phyloP scores from a whole-genome alignment of 805 yeast genomes.

The Crinitomyces ghanaensis region DNA sequence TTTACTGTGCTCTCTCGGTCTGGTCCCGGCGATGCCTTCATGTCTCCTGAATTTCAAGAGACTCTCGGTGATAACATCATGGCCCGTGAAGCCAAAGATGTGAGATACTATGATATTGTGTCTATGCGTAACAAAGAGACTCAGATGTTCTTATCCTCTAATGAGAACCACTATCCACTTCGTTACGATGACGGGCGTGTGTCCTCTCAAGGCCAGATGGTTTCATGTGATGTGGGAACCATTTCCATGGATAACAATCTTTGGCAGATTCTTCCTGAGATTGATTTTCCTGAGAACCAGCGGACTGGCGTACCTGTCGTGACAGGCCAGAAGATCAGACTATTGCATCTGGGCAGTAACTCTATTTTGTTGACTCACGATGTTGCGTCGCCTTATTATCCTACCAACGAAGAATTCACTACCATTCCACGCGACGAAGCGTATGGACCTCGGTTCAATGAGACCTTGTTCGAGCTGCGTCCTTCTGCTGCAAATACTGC shows the following conservation, averaged over 20 bases:
- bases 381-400: conserved; percentile 85
- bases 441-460: conserved; percentile 43
- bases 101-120: conserved; percentile 65
- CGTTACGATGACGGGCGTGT: conserved; percentile 95
- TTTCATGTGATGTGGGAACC: conserved; percentile 46
- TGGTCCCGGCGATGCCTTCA: conserved; percentile 92
- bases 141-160: conserved; percentile 73
- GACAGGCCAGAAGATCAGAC: conserved; percentile 65
- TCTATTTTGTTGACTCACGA: conserved; percentile 81
- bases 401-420: conserved; percentile 92
- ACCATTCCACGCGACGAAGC: conserved; percentile 56
- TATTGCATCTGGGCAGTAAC: conserved; percentile 71
- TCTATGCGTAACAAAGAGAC: conserved; percentile 77
- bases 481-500: conserved; percentile 45
- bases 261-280: conserved; percentile 74
- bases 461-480: conserved; percentile 69
- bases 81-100: conserved; percentile 56
- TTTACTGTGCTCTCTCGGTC: conserved; percentile 70
- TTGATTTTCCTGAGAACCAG: conserved; percentile 32
- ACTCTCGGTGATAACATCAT: conserved; percentile 74
- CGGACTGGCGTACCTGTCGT: conserved; percentile 37
- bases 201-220: conserved; percentile 91
- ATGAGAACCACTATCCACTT: conserved; percentile 61
- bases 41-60: conserved; percentile 94
- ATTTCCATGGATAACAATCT: conserved; percentile 50